Evolutionary conservation across 768 basidiomycete species (phyloP).

Genomic region (Macrolepiota dolichaula): DNA sequence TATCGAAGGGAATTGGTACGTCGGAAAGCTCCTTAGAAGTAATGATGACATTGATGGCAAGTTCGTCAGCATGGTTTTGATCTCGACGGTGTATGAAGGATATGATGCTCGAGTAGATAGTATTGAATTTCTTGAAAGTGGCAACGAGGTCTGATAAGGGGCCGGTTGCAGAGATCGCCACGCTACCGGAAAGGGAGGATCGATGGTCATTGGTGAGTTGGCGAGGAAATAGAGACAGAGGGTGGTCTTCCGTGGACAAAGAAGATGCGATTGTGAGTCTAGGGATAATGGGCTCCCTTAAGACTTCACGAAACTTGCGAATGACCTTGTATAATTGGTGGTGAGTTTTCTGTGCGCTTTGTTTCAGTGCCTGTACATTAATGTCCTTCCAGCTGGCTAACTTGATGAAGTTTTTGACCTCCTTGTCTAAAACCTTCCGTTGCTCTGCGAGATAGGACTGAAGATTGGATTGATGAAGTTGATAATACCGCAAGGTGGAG

Average conservation of each 20-base stretch:
- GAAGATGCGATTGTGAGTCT: conserved; percentile 35
- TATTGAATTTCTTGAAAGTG: conserved; percentile 50
- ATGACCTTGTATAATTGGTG: conserved; percentile 87
- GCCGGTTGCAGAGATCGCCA: conserved; percentile 4
- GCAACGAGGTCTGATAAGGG: conserved; percentile 46
- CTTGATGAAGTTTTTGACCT: conserved; percentile 83
- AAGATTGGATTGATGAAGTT: conserved; percentile 53
- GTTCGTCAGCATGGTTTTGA: conserved; percentile 45
- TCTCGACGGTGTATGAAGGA: conserved; percentile 37
- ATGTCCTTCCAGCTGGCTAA: conserved; percentile 98
- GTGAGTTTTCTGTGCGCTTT: conserved; percentile 88
- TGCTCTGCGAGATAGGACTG: conserved; percentile 49
- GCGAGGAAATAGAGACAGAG: conserved; percentile 4
- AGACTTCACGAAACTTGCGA: conserved; percentile 85
- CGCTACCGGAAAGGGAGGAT: background rate
- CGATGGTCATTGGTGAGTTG: background rate
- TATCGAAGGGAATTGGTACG: conserved; percentile 36
- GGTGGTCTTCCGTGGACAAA: conserved; percentile 31
- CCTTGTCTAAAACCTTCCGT: conserved; percentile 65
- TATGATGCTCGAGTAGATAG: conserved; percentile 36
- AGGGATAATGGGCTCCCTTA: conserved; percentile 67
- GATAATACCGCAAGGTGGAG: conserved; percentile 59
- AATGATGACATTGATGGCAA: conserved; percentile 61
- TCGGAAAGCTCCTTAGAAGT: conserved; percentile 56
- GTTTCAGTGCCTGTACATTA: conserved; percentile 90